Evolutionary conservation across 495 filamentous ascomycete genomes (phyloP), one percentile per base, ranked within the genome.

Genomic region (Penicillium pulvis): DNA sequence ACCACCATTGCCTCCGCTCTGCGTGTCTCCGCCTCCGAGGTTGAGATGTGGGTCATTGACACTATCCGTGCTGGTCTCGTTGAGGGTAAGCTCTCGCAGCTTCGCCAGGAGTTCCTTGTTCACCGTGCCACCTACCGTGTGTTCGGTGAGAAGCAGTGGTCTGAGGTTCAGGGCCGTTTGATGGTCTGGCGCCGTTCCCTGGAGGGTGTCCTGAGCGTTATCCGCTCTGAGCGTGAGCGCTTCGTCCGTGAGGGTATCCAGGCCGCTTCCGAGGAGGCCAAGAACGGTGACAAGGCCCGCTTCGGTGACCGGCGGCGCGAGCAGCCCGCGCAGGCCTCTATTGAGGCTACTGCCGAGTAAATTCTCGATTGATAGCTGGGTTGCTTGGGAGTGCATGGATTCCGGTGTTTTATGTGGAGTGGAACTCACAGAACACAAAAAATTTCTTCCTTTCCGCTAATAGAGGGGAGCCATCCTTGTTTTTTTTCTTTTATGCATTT

Each of bases 41-140:
- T 97, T 10, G 94, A 98, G 81, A 88, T 92, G 82, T 98, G 94
- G 94, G 89, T 96, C 51, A 98, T 98, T 62, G 95, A 98, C 73
- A 91, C 93, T 50, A 96, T 98, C 74, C 90, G 95, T 42, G 91
- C 92, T 42, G 90, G 90, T 35, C 86, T 98, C 19, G 89, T 98
- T 51, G 94, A 98, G 78, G 94, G 94, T 60, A 93, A 94, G 74
- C 82, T 99, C 51, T 90, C 87, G 23, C 94, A 99, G 78, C 83
- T 91, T 65, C 90, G 90, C 61, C 85, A 91, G 69, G 88, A 91
- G 28, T 98, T 99, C 82, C 79, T 97, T 14, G 90, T 99, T 44
- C 94, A 99, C 78, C 83, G 92, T 59, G 90, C 90, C 61, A 95
- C 91, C 55, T 96, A 97, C 82, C 85, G 94, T 30, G 93, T 96